phyloP scores from a whole-genome alignment of 2,329 filamentous ascomycete genomes.

The Nemania sp. region DNA sequence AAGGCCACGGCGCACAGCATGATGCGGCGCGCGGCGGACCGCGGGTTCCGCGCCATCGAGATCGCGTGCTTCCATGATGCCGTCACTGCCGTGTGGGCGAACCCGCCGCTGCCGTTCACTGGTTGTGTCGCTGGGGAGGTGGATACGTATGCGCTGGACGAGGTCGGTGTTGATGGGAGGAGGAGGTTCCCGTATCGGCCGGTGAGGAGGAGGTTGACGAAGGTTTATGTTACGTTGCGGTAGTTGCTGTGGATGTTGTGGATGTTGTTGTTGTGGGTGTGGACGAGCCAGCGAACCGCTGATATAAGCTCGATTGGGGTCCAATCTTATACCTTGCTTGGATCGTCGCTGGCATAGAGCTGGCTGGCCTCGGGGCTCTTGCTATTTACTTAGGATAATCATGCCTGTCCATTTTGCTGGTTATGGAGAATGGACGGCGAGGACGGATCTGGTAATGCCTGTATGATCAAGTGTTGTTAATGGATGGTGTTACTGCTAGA shows the following conservation, averaged over 20 bases:
- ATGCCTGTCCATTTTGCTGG: too few relatives aligned
- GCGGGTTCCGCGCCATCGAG: conserved; percentile 16
- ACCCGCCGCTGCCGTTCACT: conserved; percentile 19
- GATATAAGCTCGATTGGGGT: too few relatives aligned
- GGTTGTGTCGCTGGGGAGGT: conserved; percentile 13
- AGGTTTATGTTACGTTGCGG: conserved; percentile 16
- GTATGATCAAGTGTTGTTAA: too few relatives aligned
- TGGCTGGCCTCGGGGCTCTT: too few relatives aligned
- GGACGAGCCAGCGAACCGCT: too few relatives aligned
- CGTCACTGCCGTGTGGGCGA: conserved; percentile 22
- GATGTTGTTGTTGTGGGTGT: not conserved
- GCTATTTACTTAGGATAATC: too few relatives aligned
- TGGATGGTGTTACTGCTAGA: too few relatives aligned
- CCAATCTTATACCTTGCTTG: too few relatives aligned
- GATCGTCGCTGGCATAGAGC: too few relatives aligned
- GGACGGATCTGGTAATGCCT: too few relatives aligned
- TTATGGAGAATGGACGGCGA: too few relatives aligned
- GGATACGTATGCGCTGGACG: conserved; percentile 13
- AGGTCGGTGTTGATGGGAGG: conserved; percentile 5
- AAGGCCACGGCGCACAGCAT: conserved; percentile 16
- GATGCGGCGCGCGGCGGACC: conserved; percentile 19
- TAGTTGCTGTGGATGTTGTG: not conserved
- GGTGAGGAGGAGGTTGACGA: conserved; percentile 18
- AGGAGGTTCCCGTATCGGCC: conserved; percentile 14
- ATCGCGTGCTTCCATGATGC: conserved; percentile 24